These are phyloP conservation scores for Leishmania mexicana DNA, from an alignment of 208 protist species.

Conservation along the genomic window DNA sequence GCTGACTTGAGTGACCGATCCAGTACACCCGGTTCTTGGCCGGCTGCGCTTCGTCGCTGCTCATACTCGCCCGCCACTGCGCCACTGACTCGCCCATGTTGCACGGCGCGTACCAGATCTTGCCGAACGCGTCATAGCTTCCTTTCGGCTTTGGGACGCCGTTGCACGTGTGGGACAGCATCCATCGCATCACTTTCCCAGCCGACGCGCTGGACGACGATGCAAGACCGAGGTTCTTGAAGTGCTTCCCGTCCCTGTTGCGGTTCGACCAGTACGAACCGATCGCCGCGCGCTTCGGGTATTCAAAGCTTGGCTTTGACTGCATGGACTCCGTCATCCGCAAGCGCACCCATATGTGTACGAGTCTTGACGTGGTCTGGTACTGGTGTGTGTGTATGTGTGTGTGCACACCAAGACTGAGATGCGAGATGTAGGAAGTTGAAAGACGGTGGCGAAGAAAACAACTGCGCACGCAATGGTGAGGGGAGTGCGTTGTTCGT, in stretches of 20 bases:
- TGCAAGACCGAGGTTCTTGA: slow-evolving; percentile 54
- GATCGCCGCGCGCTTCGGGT: slow-evolving; percentile 22
- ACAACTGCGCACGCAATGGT: not conserved
- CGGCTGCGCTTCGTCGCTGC: not conserved
- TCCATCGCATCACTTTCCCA: slow-evolving; percentile 17
- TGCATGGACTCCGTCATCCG: slow-evolving; percentile 10
- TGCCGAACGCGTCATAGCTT: slow-evolving; percentile 50
- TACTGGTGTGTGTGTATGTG: not conserved
- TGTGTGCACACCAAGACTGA: not conserved
- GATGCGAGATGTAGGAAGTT: not conserved
- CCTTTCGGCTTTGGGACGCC: slow-evolving; percentile 30
- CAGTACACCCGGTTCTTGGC: slow-evolving; percentile 58
- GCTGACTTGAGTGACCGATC: slow-evolving; percentile 76
- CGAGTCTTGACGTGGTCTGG: not conserved
- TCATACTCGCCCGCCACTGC: slow-evolving; percentile 17
- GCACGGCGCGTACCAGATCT: slow-evolving; percentile 41
- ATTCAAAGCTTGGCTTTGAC: slow-evolving; percentile 16
- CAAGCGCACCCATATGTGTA: not conserved
- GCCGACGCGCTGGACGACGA: not conserved
- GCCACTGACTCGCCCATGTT: slow-evolving; percentile 39
- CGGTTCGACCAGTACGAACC: slow-evolving; percentile 56
- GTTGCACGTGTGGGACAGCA: slow-evolving; percentile 10
- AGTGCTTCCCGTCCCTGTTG: slow-evolving; percentile 41
- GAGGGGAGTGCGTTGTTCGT: not conserved
- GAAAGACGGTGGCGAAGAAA: not conserved